Conservation (phyloP, 2,329 filamentous ascomycete genomes). For the Gremmenia infestans region DNA sequence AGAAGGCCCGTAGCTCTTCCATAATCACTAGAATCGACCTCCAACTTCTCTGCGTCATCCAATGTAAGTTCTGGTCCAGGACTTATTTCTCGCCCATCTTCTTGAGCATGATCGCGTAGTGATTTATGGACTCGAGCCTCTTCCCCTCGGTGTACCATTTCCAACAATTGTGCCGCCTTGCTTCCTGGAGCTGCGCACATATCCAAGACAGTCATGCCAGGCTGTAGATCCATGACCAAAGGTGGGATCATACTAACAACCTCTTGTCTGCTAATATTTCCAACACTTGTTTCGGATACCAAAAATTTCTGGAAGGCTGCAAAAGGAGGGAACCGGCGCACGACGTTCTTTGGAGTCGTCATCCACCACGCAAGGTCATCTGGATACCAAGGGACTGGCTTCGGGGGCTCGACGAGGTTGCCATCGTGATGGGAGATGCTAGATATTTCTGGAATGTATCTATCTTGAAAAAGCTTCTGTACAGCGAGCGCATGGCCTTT, state of each 20-base stretch:
- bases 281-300: slow-evolving; percentile 92
- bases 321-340: slow-evolving; percentile 91
- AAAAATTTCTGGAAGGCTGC: slow-evolving; percentile 96
- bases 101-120: slow-evolving; percentile 56
- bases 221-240: slow-evolving; percentile 82
- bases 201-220: slow-evolving; percentile 89
- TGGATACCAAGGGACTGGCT: slow-evolving; percentile 85
- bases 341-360: slow-evolving; percentile 94
- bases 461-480: slow-evolving; percentile 78
- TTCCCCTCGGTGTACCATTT: slow-evolving; percentile 90
- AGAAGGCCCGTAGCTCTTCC: slow-evolving; percentile 87
- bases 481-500: slow-evolving; percentile 95
- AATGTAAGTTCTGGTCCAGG: slow-evolving; percentile 42
- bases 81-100: slow-evolving; percentile 53
- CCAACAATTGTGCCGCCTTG: slow-evolving; percentile 91
- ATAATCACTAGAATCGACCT: slow-evolving; percentile 62
- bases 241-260: slow-evolving; percentile 99
- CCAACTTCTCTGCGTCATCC: slow-evolving; percentile 45
- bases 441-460: slow-evolving; percentile 87
- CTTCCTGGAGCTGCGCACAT: slow-evolving; percentile 96
- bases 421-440: slow-evolving; percentile 81
- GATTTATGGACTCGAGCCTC: slow-evolving; percentile 77
- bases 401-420: slow-evolving; percentile 73
- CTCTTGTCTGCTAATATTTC: slow-evolving; percentile 96
- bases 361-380: slow-evolving; percentile 95